Base-by-base conservation (phyloP, 2,329 filamentous ascomycete genomes). In the Aureobasidium zeae region DNA sequence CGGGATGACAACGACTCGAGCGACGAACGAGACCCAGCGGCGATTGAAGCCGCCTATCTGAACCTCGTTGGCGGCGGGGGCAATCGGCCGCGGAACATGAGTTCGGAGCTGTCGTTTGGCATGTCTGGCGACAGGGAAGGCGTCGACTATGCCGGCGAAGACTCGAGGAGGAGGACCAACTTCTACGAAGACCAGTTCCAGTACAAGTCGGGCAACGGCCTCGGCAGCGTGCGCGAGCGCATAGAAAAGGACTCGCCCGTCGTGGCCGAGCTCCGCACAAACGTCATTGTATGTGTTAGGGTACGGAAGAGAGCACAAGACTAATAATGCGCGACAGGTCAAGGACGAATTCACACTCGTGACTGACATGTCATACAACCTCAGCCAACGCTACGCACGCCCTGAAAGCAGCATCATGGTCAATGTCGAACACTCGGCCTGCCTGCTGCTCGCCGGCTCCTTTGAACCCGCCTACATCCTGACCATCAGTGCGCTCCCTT, bases 381-480 rank as follows among this genome's bases (percentile, higher is more conserved):
- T 94, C 12, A 82, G 85, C 2, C 72, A 76, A 48, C 77, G 86
- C 34, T 94, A 87, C 58, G 78, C 82, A 48, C 76, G 84, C 20
- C 78, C 84, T 2, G 73, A 85, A 45, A 76, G 78, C 2, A 83
- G 79, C 7, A 79, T 94, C 46, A 76, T 84, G 57, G 76, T 93
- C 34, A 81, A 77, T 2, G 66, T 94, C n/a, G 74, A 82, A 30
- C 84, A 91, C 55, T 79, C 81, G 19, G 73, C 76, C 11, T 84
- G 81, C 56, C 74, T 94, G 53, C 68, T 86, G 44, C 81, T 89
- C 48, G 83, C 77, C 2, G 83, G 80, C 25, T 79, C 77, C 4
- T 82, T 85, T 50, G 81, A 87, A 38, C 82, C 85, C 3, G 83
- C 85, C 15, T 95, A 94, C 57, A 73, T 80, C 48, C 69, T 94